Conservation (phyloP, 2,329 filamentous ascomycete species). For the Clonostachys chloroleuca region DNA sequence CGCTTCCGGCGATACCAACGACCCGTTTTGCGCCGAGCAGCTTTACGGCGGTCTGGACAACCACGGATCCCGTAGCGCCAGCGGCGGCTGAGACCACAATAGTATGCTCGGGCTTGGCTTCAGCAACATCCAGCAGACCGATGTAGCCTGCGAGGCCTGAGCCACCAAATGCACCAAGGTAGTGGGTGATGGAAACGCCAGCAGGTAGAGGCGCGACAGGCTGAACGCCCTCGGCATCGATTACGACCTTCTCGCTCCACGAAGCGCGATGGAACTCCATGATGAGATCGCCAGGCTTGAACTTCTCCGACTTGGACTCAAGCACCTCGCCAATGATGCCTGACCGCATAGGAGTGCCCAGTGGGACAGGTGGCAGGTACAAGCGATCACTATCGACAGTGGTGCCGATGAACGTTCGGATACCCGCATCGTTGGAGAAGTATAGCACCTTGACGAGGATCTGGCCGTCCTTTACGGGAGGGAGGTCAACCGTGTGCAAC, state of each 20-base stretch:
- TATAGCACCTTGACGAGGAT: constrained; percentile 17
- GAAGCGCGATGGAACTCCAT: constrained; percentile 19
- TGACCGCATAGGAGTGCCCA: constrained; percentile 18
- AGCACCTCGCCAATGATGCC: constrained; percentile 19
- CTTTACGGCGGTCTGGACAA: constrained; percentile 75
- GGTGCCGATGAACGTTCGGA: constrained; percentile 19
- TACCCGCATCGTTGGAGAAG: constrained; percentile 19
- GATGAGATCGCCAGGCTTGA: constrained; percentile 16
- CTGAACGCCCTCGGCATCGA: constrained; percentile 12
- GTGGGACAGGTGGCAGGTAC: constrained; percentile 17
- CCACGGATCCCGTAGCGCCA: constrained; percentile 72
- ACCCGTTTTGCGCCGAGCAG: constrained; percentile 50
- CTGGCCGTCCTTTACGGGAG: constrained; percentile 15
- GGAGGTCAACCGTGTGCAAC: constrained; percentile 13
- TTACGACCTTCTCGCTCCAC: constrained; percentile 17
- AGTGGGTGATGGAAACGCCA: not conserved
- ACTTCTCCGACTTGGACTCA: constrained; percentile 13
- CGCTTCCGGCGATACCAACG: constrained; percentile 60
- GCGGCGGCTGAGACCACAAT: constrained; percentile 76
- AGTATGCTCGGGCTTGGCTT: constrained; percentile 64
- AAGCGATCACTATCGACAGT: constrained; percentile 17
- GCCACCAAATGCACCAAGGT: constrained; percentile 55
- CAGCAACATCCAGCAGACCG: constrained; percentile 65
- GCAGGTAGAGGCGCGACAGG: not conserved
- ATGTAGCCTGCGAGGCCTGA: constrained; percentile 75